These are phyloP conservation scores for Rhizopogon salebrosus DNA, from an alignment of 768 basidiomycete species.

Conservation along the genomic window DNA sequence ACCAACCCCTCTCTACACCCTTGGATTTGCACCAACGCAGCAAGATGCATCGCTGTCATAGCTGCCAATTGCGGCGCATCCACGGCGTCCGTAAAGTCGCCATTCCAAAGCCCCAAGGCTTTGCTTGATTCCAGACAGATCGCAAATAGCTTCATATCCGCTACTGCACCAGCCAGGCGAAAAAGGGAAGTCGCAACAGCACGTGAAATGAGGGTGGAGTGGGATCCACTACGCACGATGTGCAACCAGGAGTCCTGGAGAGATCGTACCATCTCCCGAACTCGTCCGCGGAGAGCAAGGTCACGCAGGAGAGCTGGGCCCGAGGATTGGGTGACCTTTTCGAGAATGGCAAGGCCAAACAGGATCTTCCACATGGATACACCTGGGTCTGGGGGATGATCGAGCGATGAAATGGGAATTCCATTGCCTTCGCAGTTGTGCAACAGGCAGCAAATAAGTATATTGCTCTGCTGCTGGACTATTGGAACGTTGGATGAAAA, in stretches of 20 bases:
- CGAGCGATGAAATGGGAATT: not conserved
- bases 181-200: conserved; percentile 40
- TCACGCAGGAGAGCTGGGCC: conserved; percentile 13
- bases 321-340: conserved; percentile 20
- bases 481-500: conserved; percentile 22
- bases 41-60: conserved; percentile 20
- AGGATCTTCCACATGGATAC: conserved; percentile 35
- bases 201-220: conserved; percentile 28
- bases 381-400: not conserved
- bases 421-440: not conserved
- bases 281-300: conserved; percentile 12
- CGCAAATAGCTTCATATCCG: conserved; percentile 32
- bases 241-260: conserved; percentile 41
- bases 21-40: conserved; percentile 23
- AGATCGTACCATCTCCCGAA: conserved; percentile 10
- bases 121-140: conserved; percentile 24
- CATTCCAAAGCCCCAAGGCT: not conserved
- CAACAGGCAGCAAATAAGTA: conserved; percentile 10
- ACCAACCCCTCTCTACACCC: conserved; percentile 25
- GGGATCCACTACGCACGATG: conserved; percentile 1
- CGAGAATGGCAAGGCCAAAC: conserved; percentile 35
- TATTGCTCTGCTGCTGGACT: conserved; percentile 33
- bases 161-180: conserved; percentile 34
- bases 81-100: conserved; percentile 1
- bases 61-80: conserved; percentile 4